Evolutionary conservation across 306 rosid species (phyloP).

Genomic region (Myrica gale): DNA sequence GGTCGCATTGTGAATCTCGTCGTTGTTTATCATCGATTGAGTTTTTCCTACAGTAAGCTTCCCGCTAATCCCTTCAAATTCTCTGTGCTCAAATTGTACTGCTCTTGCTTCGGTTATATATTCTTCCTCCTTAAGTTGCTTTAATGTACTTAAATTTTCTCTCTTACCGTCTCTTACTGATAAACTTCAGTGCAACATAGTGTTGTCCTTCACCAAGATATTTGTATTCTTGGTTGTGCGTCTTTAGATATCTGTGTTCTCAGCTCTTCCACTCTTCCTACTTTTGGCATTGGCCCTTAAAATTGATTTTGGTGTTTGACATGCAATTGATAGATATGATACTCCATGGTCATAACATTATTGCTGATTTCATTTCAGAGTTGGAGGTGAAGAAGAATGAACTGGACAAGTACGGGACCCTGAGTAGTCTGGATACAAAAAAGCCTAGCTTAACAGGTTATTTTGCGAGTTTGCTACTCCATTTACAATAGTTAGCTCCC

Average conservation of each 20-base stretch:
- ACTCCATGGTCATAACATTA: background rate
- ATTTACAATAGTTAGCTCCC: background rate
- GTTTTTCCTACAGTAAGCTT: too few relatives aligned
- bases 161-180: background rate
- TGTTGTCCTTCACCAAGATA: too few relatives aligned
- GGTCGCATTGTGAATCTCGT: too few relatives aligned
- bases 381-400: constrained; percentile 86
- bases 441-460: constrained; percentile 49
- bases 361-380: constrained; percentile 45
- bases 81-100: too few relatives aligned
- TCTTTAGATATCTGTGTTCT: background rate
- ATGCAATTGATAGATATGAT: background rate
- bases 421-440: constrained; percentile 46
- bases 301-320: background rate
- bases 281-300: background rate
- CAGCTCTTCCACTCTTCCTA: background rate
- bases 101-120: too few relatives aligned
- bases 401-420: constrained; percentile 53
- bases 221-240: background rate
- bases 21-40: too few relatives aligned
- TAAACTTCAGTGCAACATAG: background rate
- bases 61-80: too few relatives aligned
- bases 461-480: constrained; percentile 21
- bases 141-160: background rate
- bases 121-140: background rate